Evolutionary conservation across 2,329 filamentous ascomycete species (phyloP).

Genomic region (Aphanocladium album): DNA sequence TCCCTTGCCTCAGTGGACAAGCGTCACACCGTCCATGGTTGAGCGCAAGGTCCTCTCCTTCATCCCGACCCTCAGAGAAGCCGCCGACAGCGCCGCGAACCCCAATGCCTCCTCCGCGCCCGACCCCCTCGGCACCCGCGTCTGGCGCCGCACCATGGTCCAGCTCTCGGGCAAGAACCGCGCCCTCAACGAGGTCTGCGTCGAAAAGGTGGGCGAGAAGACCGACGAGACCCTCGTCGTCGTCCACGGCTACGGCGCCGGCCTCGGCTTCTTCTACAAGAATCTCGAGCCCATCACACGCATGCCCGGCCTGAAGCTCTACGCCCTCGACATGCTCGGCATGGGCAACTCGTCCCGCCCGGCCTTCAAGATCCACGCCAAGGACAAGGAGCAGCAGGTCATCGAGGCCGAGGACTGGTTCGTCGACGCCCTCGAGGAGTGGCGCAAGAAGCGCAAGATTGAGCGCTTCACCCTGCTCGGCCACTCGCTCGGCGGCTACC

Average conservation of each 20-base stretch:
- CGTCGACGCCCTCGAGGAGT: conserved; percentile 92
- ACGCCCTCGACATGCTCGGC: conserved; percentile 88
- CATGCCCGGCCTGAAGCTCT: conserved; percentile 76
- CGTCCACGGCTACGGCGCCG: conserved; percentile 93
- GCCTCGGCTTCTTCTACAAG: conserved; percentile 96
- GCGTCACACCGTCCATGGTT: conserved; percentile 72
- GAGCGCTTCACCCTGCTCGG: conserved; percentile 91
- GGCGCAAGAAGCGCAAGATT: conserved; percentile 82
- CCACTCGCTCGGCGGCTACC: conserved; percentile 90
- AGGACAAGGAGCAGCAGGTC: conserved; percentile 74
- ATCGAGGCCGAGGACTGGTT: conserved; percentile 93
- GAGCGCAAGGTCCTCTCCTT: conserved; percentile 85
- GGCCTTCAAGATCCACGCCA: conserved; percentile 77
- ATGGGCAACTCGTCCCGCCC: conserved; percentile 89
- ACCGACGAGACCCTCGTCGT: conserved; percentile 87
- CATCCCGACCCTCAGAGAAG: conserved; percentile 75
- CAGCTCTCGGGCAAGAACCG: conserved; percentile 79
- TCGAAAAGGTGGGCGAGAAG: conserved; percentile 75
- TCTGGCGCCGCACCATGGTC: conserved; percentile 84
- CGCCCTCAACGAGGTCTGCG: conserved; percentile 85
- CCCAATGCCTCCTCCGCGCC: conserved; percentile 40
- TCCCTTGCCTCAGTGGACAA: conserved; percentile 77
- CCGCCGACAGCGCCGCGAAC: conserved; percentile 60
- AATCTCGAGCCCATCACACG: conserved; percentile 89
- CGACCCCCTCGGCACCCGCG: conserved; percentile 78